Conservation (phyloP, 345 rosid genomes). For the Acer negundo region DNA sequence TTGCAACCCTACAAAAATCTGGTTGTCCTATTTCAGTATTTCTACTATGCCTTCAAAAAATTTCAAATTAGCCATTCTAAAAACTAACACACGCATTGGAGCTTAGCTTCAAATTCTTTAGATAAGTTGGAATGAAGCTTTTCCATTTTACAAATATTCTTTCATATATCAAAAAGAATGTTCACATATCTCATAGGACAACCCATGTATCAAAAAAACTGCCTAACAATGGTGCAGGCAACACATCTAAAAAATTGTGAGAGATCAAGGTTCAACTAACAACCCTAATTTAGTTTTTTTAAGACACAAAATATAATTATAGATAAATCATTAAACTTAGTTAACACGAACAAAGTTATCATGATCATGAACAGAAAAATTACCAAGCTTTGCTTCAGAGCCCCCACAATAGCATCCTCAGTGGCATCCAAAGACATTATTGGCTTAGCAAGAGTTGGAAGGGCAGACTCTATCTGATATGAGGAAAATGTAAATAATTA, state of each 20-base stretch:
- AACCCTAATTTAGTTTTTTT: background rate
- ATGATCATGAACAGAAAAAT: conserved; percentile 15
- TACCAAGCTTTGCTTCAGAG: conserved; percentile 95
- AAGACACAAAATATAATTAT: background rate
- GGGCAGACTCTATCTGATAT: conserved; percentile 86
- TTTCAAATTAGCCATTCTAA: background rate
- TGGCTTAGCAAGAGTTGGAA: conserved; percentile 89
- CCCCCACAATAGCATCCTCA: conserved; percentile 94
- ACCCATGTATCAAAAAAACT: background rate
- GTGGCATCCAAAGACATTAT: conserved; percentile 96
- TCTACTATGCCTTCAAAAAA: background rate
- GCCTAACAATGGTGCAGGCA: background rate
- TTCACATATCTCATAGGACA: background rate
- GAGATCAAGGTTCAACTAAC: background rate
- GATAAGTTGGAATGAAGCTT: background rate
- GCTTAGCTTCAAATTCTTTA: background rate
- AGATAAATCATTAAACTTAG: background rate
- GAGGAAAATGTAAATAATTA: conserved; percentile 21
- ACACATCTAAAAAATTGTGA: background rate
- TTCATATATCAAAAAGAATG: background rate
- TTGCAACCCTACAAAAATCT: background rate
- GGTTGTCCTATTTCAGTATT: background rate
- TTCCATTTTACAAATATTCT: background rate
- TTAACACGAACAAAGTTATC: background rate
- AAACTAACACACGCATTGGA: background rate